These are phyloP conservation scores for Eremomyces bilateralis DNA, from an alignment of 495 filamentous ascomycete genomes.

Conservation along the genomic window DNA sequence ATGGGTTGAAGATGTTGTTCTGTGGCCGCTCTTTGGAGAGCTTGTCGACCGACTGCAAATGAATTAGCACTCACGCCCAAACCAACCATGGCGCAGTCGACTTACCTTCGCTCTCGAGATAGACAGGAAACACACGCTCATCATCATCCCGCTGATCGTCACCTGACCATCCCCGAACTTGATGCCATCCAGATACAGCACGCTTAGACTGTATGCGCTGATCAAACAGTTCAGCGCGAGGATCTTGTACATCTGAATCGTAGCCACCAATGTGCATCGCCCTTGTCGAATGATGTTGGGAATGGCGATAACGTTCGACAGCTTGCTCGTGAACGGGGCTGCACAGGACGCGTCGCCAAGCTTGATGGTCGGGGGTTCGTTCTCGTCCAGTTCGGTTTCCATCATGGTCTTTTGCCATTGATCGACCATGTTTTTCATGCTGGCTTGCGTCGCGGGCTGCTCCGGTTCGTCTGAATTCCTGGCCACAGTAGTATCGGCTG, in stretches of 20 bases:
- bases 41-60: conserved; percentile 56
- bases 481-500: not conserved
- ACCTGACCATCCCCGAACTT: conserved; percentile 98
- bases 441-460: conserved; percentile 35
- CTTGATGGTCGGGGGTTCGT: conserved; percentile 88
- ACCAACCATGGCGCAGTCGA: not conserved
- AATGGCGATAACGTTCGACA: conserved; percentile 90
- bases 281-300: conserved; percentile 97
- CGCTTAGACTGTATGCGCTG: conserved; percentile 89
- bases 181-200: conserved; percentile 93
- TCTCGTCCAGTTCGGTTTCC: conserved; percentile 71
- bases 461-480: conserved; percentile 30
- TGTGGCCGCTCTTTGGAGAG: conserved; percentile 94
- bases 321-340: conserved; percentile 92
- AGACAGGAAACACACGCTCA: conserved; percentile 98
- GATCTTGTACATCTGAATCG: conserved; percentile 99
- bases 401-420: conserved; percentile 75
- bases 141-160: conserved; percentile 97
- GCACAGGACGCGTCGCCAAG: conserved; percentile 94
- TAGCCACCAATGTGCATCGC: conserved; percentile 88
- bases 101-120: conserved; percentile 77
- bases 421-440: conserved; percentile 63
- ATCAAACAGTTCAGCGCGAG: conserved; percentile 95
- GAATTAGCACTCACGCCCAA: not conserved
- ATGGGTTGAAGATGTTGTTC: conserved; percentile 96